phyloP scores from a whole-genome alignment of 108 stramenopile species.

The Halocafeteria seosinensis region DNA sequence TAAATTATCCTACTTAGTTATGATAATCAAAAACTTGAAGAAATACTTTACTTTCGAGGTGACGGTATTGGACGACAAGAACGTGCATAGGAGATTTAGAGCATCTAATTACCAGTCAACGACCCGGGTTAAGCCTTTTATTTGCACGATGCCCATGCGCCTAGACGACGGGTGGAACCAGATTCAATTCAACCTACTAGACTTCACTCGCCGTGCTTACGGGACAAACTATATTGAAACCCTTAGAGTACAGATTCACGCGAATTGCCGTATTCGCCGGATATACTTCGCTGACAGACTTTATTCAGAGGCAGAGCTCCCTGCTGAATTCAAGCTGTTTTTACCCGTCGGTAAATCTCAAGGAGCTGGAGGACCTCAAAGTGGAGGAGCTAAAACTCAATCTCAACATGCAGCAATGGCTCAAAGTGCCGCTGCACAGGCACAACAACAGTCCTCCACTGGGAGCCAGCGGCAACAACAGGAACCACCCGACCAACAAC shows the following conservation, averaged over 20 bases:
- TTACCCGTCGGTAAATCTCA: slow-evolving; percentile 6
- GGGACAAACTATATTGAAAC: slow-evolving; percentile 80
- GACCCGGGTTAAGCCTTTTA: slow-evolving; percentile 74
- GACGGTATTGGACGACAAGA: slow-evolving; percentile 73
- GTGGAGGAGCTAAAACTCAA: background rate
- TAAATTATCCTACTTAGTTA: slow-evolving; percentile 72
- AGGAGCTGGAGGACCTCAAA: background rate
- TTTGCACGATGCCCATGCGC: slow-evolving; percentile 83
- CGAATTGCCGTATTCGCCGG: slow-evolving; percentile 70
- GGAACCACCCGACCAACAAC: too few species aligned
- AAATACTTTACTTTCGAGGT: slow-evolving; percentile 89
- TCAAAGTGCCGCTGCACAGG: background rate
- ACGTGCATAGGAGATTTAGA: slow-evolving; percentile 62
- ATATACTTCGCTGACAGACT: slow-evolving; percentile 71
- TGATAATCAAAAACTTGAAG: slow-evolving; percentile 78
- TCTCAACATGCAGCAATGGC: background rate
- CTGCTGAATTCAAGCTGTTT: slow-evolving; percentile 65
- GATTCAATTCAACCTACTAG: slow-evolving; percentile 72
- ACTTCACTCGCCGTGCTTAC: slow-evolving; percentile 76
- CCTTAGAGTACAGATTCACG: slow-evolving; percentile 72
- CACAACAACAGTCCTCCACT: too few species aligned
- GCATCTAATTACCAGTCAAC: slow-evolving; percentile 73
- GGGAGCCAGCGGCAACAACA: too few species aligned
- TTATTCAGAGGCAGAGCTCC: slow-evolving; percentile 70
- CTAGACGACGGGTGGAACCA: slow-evolving; percentile 85